Evolutionary conservation across 78 protist genomes (phyloP).

Genomic region (Dictyostelium brefeldianum): DNA sequence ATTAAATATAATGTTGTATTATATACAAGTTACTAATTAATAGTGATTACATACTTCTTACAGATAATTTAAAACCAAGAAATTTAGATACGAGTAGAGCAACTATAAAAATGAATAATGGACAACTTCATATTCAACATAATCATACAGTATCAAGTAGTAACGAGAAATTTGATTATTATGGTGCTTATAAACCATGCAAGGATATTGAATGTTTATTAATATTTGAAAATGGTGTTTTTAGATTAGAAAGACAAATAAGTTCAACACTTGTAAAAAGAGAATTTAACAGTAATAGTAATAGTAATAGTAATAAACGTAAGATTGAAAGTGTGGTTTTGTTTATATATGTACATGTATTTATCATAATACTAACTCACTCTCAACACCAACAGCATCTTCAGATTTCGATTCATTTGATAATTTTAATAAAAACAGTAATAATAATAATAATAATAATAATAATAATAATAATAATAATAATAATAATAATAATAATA

Average conservation of each 20-base stretch:
- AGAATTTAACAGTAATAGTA: neutral
- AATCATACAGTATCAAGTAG: conserved; percentile 11
- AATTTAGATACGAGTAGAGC: conserved; percentile 24
- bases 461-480: neutral
- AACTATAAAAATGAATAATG: conserved; percentile 3
- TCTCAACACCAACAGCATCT: neutral
- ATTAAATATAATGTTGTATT: too few relatives aligned
- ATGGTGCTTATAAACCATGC: conserved; percentile 39
- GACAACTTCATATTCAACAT: conserved; percentile 10
- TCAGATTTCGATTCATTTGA: neutral
- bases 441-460: neutral
- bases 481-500: neutral
- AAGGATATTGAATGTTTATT: conserved; percentile 45
- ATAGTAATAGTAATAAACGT: neutral
- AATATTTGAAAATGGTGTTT: conserved; percentile 57
- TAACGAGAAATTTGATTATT: conserved; percentile 30
- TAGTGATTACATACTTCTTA: too few relatives aligned
- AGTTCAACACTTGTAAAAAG: conserved; percentile 1
- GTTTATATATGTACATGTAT: neutral
- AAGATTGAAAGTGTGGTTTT: neutral
- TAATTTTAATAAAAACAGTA: neutral
- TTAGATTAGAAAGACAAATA: conserved; percentile 53
- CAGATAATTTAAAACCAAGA: conserved; percentile 31
- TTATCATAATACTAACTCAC: neutral
- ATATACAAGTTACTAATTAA: too few relatives aligned